A percentile compares a stretch with the other conserved stretches of the same genome.
phyloP scores from a whole-genome alignment of 2,329 filamentous ascomycete genomes.

The Cercospora sesami region DNA sequence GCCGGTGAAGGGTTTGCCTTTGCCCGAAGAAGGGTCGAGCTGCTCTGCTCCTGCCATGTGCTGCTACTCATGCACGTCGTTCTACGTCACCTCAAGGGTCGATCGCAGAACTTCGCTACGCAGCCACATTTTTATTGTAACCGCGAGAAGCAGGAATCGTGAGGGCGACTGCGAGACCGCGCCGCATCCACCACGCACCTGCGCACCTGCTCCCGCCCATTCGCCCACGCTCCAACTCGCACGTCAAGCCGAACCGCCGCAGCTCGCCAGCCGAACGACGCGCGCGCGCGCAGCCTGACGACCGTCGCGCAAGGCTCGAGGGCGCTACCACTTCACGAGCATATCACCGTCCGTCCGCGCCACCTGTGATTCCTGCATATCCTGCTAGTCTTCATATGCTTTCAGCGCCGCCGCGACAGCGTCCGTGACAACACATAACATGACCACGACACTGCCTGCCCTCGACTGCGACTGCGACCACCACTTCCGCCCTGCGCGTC shows the following conservation, averaged over 20 bases:
- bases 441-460: conserved; percentile 17
- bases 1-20: not conserved
- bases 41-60: not conserved
- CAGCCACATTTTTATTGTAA: not conserved
- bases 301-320: not conserved
- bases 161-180: not conserved
- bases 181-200: not conserved
- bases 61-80: not conserved
- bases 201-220: not conserved
- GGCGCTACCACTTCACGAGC: not conserved
- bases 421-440: conserved; percentile 6
- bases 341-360: not conserved
- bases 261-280: not conserved
- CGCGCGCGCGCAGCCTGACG: not conserved
- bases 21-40: not conserved
- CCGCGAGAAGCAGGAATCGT: not conserved
- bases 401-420: not conserved
- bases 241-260: not conserved
- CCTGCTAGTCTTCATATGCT: not conserved
- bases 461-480: conserved; percentile 10
- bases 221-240: not conserved
- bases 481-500: conserved; percentile 10
- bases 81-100: not conserved
- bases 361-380: not conserved
- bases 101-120: not conserved